These are phyloP conservation scores for Exidia glandulosa DNA, from an alignment of 768 basidiomycete genomes.

Conservation along the genomic window DNA sequence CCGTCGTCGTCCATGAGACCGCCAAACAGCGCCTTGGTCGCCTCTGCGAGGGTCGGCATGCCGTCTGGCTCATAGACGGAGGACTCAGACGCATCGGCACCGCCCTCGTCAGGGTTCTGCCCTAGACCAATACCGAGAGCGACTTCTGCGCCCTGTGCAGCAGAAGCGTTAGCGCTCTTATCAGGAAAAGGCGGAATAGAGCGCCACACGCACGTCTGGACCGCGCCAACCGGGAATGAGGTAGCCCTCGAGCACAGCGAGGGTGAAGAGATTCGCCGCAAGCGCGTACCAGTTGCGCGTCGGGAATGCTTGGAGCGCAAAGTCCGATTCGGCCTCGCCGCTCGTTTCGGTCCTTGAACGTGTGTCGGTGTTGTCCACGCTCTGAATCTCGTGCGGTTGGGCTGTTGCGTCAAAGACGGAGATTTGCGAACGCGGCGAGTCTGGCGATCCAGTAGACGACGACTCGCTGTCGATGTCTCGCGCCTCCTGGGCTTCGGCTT, in stretches of 20 bases:
- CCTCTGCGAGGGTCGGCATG: constrained; percentile 54
- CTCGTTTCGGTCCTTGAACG: constrained; percentile 1
- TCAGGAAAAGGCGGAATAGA: neutral
- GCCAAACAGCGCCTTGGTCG: constrained; percentile 52
- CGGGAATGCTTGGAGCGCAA: constrained; percentile 26
- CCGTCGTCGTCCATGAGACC: constrained; percentile 2
- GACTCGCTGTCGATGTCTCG: neutral
- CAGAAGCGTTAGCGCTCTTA: neutral
- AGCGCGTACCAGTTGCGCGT: constrained; percentile 77
- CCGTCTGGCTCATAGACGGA: constrained; percentile 63
- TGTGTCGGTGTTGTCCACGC: neutral
- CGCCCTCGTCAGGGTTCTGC: neutral
- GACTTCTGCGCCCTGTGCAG: neutral
- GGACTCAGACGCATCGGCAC: neutral
- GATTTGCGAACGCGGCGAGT: constrained; percentile 15
- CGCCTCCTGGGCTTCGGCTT: constrained; percentile 36
- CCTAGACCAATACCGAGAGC: neutral
- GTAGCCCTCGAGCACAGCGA: constrained; percentile 81
- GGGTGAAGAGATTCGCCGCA: constrained; percentile 61
- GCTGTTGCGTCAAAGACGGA: constrained; percentile 23
- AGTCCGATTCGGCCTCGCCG: neutral
- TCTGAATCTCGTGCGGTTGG: constrained; percentile 11
- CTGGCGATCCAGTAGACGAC: neutral
- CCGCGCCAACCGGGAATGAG: constrained; percentile 74
- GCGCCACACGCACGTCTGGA: constrained; percentile 29